Conservation (phyloP, 305 asterid genomes). For the Solanum aculeatissimum region DNA sequence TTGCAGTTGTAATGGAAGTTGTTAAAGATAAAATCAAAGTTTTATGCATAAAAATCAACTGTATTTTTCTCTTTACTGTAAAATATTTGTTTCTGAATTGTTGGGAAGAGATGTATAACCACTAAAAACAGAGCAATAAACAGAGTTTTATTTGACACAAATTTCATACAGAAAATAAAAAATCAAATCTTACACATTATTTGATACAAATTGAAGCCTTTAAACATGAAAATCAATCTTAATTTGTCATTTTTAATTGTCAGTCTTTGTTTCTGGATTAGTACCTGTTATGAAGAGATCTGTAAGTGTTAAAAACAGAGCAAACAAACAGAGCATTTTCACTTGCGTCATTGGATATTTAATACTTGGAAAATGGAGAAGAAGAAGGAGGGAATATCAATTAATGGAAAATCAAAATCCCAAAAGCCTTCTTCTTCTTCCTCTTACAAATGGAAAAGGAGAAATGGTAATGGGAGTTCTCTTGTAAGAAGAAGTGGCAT, state of each 20-base stretch:
- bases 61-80: background rate
- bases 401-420: background rate
- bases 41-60: background rate
- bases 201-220: background rate
- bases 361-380: background rate
- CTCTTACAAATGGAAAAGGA: background rate
- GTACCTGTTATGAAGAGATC: slow-evolving; percentile 13
- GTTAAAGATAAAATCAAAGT: background rate
- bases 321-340: background rate
- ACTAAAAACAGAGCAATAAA: slow-evolving; percentile 1
- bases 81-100: background rate
- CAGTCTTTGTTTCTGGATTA: background rate
- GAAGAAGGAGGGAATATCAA: background rate
- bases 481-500: background rate
- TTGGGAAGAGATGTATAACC: background rate
- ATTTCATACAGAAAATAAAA: background rate
- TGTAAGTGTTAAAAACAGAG: slow-evolving; percentile 8
- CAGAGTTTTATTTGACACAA: background rate
- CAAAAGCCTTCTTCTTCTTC: slow-evolving; percentile 1
- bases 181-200: background rate
- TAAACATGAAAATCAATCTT: background rate
- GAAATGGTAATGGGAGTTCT: background rate
- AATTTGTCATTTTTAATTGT: background rate
- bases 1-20: background rate
- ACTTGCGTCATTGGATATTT: background rate